Conservation (phyloP, 1,284 basidiomycete genomes). For the Rhizopogon parksii region DNA sequence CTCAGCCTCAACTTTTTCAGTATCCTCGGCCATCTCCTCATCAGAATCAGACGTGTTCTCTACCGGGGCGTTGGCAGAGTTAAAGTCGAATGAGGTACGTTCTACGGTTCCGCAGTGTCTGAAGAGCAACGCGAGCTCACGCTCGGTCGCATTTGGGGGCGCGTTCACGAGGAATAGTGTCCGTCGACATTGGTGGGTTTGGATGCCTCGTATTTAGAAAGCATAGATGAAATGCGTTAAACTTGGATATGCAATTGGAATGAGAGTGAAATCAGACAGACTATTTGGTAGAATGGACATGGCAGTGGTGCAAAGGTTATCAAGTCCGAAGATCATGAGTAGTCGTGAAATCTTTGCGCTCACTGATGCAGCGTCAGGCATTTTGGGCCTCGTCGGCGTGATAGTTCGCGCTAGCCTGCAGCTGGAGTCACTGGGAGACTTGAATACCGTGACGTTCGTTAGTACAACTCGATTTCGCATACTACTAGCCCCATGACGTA, state of each 20-base stretch:
- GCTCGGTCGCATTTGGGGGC: constrained; percentile 76
- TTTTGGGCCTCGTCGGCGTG: too few species aligned
- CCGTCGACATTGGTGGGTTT: constrained; percentile 31
- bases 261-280: constrained; percentile 46
- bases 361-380: too few species aligned
- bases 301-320: constrained; percentile 31
- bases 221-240: constrained; percentile 61
- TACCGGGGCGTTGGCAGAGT: constrained; percentile 25
- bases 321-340: too few species aligned
- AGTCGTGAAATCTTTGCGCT: too few species aligned
- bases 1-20: constrained; percentile 16
- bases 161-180: constrained; percentile 84
- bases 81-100: constrained; percentile 46
- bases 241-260: constrained; percentile 50
- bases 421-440: too few species aligned
- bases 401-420: too few species aligned
- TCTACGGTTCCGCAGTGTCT: constrained; percentile 72
- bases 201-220: constrained; percentile 36
- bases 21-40: constrained; percentile 17
- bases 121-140: constrained; percentile 70
- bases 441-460: too few species aligned
- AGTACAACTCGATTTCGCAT: too few species aligned
- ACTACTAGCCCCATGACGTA: too few species aligned
- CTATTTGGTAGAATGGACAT: constrained; percentile 9
- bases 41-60: constrained; percentile 30